phyloP scores from a whole-genome alignment of 768 basidiomycete genomes.

The Termitomyces eurrhizus region DNA sequence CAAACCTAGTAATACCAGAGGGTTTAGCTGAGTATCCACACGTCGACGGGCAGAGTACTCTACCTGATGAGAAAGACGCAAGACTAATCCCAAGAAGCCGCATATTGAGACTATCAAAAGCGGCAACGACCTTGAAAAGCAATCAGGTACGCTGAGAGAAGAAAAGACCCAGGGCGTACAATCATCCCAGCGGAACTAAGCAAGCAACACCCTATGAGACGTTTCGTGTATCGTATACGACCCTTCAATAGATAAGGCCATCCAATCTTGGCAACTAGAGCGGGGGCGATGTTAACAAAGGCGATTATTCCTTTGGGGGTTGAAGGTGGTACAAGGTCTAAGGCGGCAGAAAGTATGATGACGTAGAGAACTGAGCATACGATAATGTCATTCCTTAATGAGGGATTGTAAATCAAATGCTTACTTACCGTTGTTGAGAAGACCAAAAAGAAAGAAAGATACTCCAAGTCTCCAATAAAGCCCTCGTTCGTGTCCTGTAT shows the following conservation, averaged over 20 bases:
- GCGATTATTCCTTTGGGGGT: conserved; percentile 94
- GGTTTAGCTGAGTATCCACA: not conserved
- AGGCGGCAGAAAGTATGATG: conserved; percentile 91
- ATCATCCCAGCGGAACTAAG: conserved; percentile 85
- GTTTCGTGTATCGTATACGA: conserved; percentile 71
- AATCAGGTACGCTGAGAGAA: not conserved
- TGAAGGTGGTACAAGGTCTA: conserved; percentile 88
- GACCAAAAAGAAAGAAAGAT: conserved; percentile 90
- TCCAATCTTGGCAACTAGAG: conserved; percentile 80
- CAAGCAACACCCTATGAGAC: conserved; percentile 71
- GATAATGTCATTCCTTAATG: not conserved
- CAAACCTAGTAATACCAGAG: conserved; percentile 47
- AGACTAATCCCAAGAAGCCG: conserved; percentile 75
- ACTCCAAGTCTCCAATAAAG: conserved; percentile 37
- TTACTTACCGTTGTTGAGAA: conserved; percentile 88
- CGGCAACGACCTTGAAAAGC: conserved; percentile 63
- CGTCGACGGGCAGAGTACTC: not conserved
- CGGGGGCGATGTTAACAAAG: conserved; percentile 92
- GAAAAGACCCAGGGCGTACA: conserved; percentile 40
- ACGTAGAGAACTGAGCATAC: conserved; percentile 77
- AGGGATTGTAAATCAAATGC: conserved; percentile 8
- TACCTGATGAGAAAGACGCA: conserved; percentile 86
- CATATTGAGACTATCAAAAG: conserved; percentile 59
- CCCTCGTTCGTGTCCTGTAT: conserved; percentile 12
- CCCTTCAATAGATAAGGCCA: conserved; percentile 93